Base-by-base conservation (phyloP, 2,329 filamentous ascomycete species). In the Cercospora sp. region DNA sequence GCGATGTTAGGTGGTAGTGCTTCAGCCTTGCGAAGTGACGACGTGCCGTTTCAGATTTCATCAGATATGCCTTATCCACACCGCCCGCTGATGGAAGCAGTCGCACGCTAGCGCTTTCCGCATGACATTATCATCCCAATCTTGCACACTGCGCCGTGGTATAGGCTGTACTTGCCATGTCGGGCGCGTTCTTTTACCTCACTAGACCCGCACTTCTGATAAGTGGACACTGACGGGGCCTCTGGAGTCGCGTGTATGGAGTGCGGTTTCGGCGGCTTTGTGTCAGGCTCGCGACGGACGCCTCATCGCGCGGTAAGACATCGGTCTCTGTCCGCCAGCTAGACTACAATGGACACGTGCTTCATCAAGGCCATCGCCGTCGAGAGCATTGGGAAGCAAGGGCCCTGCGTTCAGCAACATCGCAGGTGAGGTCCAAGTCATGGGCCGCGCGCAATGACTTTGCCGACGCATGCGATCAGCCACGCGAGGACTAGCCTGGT, bases 31-130 rank as follows among this genome's bases (percentile, higher is more conserved):
- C n/a, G 42, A 45, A n/a, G 60, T 65, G 63, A 59, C 53, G 63
- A 60, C 55, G 53, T 45, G 28, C 26, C 36, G 63, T 65, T 65
- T 65, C 63, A 65, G 33, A 59, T 65, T 42, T 42, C 36, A 42
- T 42, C 36, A n/a, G 36, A n/a, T n/a, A n/a, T 42, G 16, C 36
- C 36, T 42, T 42, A 23, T 60, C 45, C 55, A 60, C 55, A 59
- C 63, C 63, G 63, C 55, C 53, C 53, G 28, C 28, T 59, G 63
- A 65, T 60, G 60, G 45, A 58, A 48, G 51, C 40, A 53, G 48
- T 65, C 55, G 55, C 40, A 36, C 36, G 53, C 36, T 45, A 57
- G 42, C 40, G 40, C 30, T 59, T 51, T 45, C 63, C 36, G 63
- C 51, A 59, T 59, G 55, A 59, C 55, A 59, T 59, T 59, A 59